A percentile compares a stretch with the other conserved stretches of the same genome.
These are phyloP conservation scores for Pseudofabraea citricarpa DNA, from an alignment of 2,329 filamentous ascomycete species.

Conservation along the genomic window DNA sequence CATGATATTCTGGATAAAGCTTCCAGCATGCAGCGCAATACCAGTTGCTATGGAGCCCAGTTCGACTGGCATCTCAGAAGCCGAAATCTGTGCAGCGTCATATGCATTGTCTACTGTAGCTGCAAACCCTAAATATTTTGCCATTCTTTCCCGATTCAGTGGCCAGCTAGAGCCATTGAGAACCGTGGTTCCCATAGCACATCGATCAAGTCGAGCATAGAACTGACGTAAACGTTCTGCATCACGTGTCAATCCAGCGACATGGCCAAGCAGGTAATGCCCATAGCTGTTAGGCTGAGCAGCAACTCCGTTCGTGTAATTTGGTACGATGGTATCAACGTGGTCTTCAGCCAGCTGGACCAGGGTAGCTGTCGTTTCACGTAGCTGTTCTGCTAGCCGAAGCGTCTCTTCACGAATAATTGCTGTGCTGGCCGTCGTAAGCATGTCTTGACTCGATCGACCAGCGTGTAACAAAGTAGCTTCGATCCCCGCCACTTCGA, in stretches of 20 bases:
- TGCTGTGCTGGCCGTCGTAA: not conserved
- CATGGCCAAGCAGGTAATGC: slow-evolving; percentile 4
- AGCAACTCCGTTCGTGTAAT: slow-evolving; percentile 5
- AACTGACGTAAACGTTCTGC: slow-evolving; percentile 1
- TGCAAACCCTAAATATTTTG: slow-evolving; percentile 3
- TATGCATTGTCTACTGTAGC: slow-evolving; percentile 3
- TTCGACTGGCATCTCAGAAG: slow-evolving; percentile 2
- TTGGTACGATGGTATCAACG: slow-evolving; percentile 2
- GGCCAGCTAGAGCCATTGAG: slow-evolving; percentile 2
- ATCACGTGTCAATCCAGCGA: slow-evolving; percentile 4
- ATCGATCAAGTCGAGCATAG: slow-evolving; percentile 1
- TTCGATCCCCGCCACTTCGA: slow-evolving; percentile 1
- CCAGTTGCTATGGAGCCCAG: not conserved
- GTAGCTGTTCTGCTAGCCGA: slow-evolving; percentile 1
- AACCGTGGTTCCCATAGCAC: slow-evolving; percentile 3
- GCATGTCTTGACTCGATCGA: slow-evolving; percentile 4
- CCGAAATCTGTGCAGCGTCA: slow-evolving; percentile 4
- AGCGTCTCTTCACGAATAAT: slow-evolving; percentile 2
- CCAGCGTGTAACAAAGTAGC: slow-evolving; percentile 4
- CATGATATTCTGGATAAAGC: slow-evolving; percentile 2
- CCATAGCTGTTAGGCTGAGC: slow-evolving; percentile 5
- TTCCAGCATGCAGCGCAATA: slow-evolving; percentile 1
- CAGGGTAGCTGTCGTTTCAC: slow-evolving; percentile 1
- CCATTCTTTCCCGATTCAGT: slow-evolving; percentile 2
- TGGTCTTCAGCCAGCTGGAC: slow-evolving; percentile 3